phyloP scores from a whole-genome alignment of 768 basidiomycete genomes.

The Butyriboletus loyo region DNA sequence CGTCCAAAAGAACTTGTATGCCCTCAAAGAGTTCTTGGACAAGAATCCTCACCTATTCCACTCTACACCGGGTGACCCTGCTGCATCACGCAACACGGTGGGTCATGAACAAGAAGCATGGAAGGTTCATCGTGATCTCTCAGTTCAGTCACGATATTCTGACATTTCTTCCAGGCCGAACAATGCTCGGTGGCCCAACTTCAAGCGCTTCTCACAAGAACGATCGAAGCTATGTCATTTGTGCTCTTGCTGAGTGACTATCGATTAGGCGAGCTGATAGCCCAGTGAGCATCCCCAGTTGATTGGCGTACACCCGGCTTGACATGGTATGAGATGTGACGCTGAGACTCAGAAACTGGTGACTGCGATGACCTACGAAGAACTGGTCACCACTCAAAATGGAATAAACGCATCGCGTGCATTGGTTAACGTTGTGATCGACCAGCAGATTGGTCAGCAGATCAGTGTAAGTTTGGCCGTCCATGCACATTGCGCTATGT shows the following conservation, averaged over 20 bases:
- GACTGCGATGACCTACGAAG: slow-evolving; percentile 74
- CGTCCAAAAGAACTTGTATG: slow-evolving; percentile 78
- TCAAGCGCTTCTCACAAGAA: slow-evolving; percentile 69
- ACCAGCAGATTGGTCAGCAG: slow-evolving; percentile 97
- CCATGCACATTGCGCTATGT: neutral
- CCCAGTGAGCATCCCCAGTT: slow-evolving; percentile 52
- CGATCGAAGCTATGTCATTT: slow-evolving; percentile 94
- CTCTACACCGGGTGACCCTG: slow-evolving; percentile 69
- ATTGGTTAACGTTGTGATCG: slow-evolving; percentile 92
- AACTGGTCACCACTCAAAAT: slow-evolving; percentile 77
- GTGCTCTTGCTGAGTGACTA: slow-evolving; percentile 91
- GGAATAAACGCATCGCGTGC: slow-evolving; percentile 88
- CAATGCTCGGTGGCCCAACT: slow-evolving; percentile 80
- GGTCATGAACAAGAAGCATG: slow-evolving; percentile 82
- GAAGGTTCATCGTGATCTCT: slow-evolving; percentile 52
- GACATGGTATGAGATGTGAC: slow-evolving; percentile 56
- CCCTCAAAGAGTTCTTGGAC: slow-evolving; percentile 71
- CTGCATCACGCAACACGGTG: slow-evolving; percentile 50
- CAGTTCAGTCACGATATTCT: neutral
- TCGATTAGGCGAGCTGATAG: slow-evolving; percentile 77
- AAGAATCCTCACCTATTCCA: slow-evolving; percentile 86
- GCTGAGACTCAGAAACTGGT: slow-evolving; percentile 67
- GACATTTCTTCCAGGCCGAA: slow-evolving; percentile 55
- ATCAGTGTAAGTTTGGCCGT: slow-evolving; percentile 64
- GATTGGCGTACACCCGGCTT: slow-evolving; percentile 1